phyloP scores from a whole-genome alignment of 192 early-diverging fungal genomes.

The Diversispora eburnea region DNA sequence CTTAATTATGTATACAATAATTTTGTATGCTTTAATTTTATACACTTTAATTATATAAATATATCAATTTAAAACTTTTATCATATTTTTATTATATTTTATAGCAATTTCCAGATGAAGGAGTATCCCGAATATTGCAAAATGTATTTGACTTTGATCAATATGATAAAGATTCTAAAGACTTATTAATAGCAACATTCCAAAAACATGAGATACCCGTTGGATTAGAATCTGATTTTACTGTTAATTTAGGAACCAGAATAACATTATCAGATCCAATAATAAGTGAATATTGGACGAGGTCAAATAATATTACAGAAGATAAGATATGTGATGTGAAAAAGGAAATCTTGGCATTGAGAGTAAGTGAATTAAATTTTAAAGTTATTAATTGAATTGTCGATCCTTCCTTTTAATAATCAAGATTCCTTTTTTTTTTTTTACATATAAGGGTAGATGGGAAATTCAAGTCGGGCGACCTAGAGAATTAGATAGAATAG shows the following conservation, averaged over 20 bases:
- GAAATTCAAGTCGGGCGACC: conserved; percentile 44
- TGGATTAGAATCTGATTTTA: conserved; percentile 65
- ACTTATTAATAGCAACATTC: conserved; percentile 66
- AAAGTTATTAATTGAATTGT: not conserved
- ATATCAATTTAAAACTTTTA: not conserved
- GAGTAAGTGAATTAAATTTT: conserved; percentile 19
- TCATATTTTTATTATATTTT: not conserved
- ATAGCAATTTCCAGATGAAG: conserved; percentile 61
- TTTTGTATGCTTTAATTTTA: too few relatives aligned
- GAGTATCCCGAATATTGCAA: conserved; percentile 61
- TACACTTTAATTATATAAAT: too few relatives aligned
- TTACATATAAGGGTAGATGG: conserved; percentile 55
- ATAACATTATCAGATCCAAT: conserved; percentile 48
- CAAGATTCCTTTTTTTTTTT: conserved; percentile 24
- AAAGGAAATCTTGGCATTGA: conserved; percentile 32
- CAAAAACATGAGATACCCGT: conserved; percentile 71
- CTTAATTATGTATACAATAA: too few relatives aligned
- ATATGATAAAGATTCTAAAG: conserved; percentile 62
- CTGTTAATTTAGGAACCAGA: conserved; percentile 52
- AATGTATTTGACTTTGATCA: conserved; percentile 87
- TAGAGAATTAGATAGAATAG: conserved; percentile 54
- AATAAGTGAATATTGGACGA: conserved; percentile 56
- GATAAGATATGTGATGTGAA: conserved; percentile 13
- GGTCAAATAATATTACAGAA: conserved; percentile 16
- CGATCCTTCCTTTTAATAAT: conserved; percentile 25